Percentiles rank a stretch among this genome's conserved stretches.
Conservation (phyloP, 305 asterid species). For the Fraxinus floribunda region DNA sequence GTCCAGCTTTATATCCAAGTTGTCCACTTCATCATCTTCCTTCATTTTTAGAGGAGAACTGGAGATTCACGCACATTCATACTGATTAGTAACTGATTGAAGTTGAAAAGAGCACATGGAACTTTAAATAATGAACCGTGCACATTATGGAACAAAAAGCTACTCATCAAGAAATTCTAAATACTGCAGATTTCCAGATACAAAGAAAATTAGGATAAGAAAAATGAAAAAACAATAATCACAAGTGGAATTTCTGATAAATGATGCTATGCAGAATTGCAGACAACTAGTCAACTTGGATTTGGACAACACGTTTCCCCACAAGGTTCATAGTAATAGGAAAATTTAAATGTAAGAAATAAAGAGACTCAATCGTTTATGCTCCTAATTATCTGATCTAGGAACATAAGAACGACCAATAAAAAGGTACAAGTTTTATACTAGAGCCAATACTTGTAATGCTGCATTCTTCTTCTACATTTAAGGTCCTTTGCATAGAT, state of each 20-base stretch:
- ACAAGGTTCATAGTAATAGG: neutral
- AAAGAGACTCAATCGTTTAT: neutral
- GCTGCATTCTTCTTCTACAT: neutral
- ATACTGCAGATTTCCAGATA: neutral
- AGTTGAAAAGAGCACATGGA: neutral
- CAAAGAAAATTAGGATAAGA: neutral
- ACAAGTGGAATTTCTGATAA: neutral
- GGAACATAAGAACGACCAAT: neutral
- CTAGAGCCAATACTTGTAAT: neutral
- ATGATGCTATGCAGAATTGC: neutral
- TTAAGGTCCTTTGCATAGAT: neutral
- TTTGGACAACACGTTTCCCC: neutral
- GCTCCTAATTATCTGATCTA: neutral
- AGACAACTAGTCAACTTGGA: neutral
- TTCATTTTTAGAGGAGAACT: constrained; percentile 86
- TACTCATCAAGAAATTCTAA: neutral
- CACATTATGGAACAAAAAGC: neutral
- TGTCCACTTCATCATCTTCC: constrained; percentile 94
- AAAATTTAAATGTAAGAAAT: neutral
- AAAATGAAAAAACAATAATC: neutral
- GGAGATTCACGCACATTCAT: constrained; percentile 24
- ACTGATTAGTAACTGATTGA: neutral
- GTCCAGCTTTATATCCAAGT: constrained; percentile 74
- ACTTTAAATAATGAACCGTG: neutral
- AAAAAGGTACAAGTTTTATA: neutral